phyloP scores from a whole-genome alignment of 176 grass and related monocot genomes.

The Bonia amplexicaulis region DNA sequence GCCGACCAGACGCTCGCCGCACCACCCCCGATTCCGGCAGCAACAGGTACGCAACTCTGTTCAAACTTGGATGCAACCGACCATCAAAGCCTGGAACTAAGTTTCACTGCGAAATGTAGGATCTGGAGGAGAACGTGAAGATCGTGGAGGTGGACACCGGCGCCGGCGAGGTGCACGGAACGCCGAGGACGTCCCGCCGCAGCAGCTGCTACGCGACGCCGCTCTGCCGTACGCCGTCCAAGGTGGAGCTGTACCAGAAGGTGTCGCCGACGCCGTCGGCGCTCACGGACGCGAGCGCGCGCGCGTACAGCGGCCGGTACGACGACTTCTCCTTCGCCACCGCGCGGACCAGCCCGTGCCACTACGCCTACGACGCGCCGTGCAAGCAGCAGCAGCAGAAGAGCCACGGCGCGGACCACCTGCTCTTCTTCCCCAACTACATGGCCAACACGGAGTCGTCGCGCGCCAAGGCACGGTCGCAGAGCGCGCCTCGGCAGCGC shows the following conservation, averaged over 20 bases:
- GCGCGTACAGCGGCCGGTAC: constrained; percentile 53
- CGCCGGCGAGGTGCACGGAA: constrained; percentile 6
- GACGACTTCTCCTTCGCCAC: constrained; percentile 77
- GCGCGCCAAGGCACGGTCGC: constrained; percentile 66
- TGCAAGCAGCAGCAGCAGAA: constrained; percentile 1
- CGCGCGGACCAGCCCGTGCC: constrained; percentile 42
- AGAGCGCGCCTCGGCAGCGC: constrained; percentile 68
- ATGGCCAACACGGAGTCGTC: constrained; percentile 88
- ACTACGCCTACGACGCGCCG: background rate
- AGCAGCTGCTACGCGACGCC: constrained; percentile 52
- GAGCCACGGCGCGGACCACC: constrained; percentile 24
- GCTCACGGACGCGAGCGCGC: constrained; percentile 58
- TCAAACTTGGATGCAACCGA: background rate
- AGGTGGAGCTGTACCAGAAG: constrained; percentile 37
- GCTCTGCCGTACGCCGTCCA: constrained; percentile 51
- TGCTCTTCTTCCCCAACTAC: constrained; percentile 62
- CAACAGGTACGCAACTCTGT: constrained; percentile 23
- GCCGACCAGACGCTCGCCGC: constrained; percentile 37
- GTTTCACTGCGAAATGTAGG: background rate
- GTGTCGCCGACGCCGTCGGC: constrained; percentile 65
- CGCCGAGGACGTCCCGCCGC: constrained; percentile 28
- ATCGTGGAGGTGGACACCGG: constrained; percentile 77
- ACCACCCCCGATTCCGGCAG: constrained; percentile 42
- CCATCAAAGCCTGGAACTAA: background rate
- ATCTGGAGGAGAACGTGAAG: constrained; percentile 56